Evolutionary conservation across 2,329 filamentous ascomycete genomes (phyloP), one percentile per base, ranked within the genome.

Genomic region (Diaporthe velutina): DNA sequence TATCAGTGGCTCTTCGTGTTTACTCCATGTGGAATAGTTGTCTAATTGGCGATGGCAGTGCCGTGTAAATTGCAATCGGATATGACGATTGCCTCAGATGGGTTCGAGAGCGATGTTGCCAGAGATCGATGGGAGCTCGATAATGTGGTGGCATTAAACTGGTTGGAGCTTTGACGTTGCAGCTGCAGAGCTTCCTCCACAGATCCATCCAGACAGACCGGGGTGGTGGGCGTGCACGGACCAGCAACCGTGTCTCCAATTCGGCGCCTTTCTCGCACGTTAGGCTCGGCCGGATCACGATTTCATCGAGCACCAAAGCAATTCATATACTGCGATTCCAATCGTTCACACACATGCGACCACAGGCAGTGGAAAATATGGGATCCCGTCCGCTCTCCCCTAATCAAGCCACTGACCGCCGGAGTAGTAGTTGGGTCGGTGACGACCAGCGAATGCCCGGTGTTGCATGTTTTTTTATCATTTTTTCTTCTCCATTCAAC

Each of bases 21-120:
- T 73, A 75, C 61, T 73, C 74, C 74, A 75, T 75, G 64, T 52
- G 45, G 64, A 9, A 25, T 15, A 12, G 7, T 28, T 5, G 45
- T 52, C 12, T 38, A 9, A 10, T 52, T 38, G 45, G 30, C 12
- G 42, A 28, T 52, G 45, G 30, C 22, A 35, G 19, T n/a, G 45
- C 45, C 61, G 13, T 67, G 40, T 0, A 25, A 22, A 13, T 35
- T 2, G 30, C 61, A 52, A 52, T 67, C 61, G 45, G 8, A 17
- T 17, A 22, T 2, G 0, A 25, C 2, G 61, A 67, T 50, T 50
- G 45, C 30, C 30, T 52, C 19, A 25, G 2, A 2, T 17, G 15
- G 22, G 30, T 10, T 67, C 22, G 30, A 5, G 33, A 52, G 30
- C 2, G 4, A 35, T 7, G 42, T 38, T 9, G 30, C 8, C 22